A percentile compares a stretch with the other conserved stretches of the same genome.
Conservation (phyloP, 345 rosid species). For the Eucalyptus sp. region DNA sequence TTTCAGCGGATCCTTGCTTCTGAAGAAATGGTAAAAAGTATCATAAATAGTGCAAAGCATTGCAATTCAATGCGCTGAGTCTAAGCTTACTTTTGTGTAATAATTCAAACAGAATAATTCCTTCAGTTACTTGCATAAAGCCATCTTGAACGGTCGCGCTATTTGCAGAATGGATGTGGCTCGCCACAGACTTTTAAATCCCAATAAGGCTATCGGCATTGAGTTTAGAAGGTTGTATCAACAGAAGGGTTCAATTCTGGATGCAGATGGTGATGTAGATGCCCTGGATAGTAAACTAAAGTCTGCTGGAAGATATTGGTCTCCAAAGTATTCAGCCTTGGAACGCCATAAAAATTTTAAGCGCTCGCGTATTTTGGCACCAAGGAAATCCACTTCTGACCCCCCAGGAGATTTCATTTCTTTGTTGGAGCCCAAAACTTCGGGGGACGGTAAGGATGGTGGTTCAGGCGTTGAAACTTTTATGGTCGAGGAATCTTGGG, state of each 20-base stretch:
- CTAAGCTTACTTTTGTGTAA: background rate
- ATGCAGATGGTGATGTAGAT: conserved; percentile 59
- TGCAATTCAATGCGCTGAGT: background rate
- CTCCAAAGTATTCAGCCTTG: conserved; percentile 59
- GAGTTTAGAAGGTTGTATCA: conserved; percentile 21
- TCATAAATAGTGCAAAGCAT: background rate
- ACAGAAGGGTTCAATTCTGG: conserved; percentile 25
- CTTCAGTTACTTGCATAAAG: background rate
- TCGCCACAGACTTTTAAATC: conserved; percentile 41
- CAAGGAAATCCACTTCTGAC: conserved; percentile 9
- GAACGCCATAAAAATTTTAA: conserved; percentile 54
- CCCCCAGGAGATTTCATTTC: conserved; percentile 50
- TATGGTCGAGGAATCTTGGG: conserved; percentile 79
- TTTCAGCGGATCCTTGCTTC: background rate
- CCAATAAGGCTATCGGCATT: conserved; percentile 16
- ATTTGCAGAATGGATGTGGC: conserved; percentile 84
- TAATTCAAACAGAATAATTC: background rate
- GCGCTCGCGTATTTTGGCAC: conserved; percentile 37
- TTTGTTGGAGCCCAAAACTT: conserved; percentile 21
- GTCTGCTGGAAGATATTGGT: conserved; percentile 82
- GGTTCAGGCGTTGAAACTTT: conserved; percentile 8
- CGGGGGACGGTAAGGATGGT: conserved; percentile 11
- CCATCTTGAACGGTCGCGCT: background rate
- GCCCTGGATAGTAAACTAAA: conserved; percentile 50
- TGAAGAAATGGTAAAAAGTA: background rate